Conservation (phyloP, 345 rosid species). For the Aquilaria malaccensis region DNA sequence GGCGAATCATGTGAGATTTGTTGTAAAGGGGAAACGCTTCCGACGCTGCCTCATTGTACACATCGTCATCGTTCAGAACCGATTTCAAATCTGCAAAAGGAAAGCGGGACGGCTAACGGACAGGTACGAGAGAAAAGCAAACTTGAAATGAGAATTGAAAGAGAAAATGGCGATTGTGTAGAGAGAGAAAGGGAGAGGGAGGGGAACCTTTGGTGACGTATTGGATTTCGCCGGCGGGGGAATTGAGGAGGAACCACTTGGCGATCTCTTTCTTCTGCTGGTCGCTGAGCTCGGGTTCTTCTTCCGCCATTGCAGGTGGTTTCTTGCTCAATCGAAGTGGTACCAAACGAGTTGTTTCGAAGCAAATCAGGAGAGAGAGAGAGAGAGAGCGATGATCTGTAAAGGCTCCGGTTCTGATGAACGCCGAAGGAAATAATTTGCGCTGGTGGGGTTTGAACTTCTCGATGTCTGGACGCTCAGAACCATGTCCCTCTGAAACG, state of each 20-base stretch:
- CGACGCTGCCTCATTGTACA: conserved; percentile 65
- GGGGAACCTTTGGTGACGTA: conserved; percentile 79
- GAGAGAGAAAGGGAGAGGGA: not conserved
- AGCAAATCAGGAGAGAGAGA: conserved; percentile 12
- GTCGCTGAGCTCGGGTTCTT: conserved; percentile 48
- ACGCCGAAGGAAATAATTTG: conserved; percentile 8
- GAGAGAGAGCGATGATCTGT: conserved; percentile 12
- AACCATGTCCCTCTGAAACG: too few relatives aligned
- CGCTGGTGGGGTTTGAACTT: conserved; percentile 10
- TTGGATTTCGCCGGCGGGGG: conserved; percentile 97
- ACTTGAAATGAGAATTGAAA: not conserved
- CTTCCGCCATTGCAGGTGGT: conserved; percentile 43
- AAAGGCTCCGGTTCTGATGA: conserved; percentile 12
- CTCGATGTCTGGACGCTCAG: too few relatives aligned
- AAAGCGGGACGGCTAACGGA: conserved; percentile 1
- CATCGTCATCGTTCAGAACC: conserved; percentile 60
- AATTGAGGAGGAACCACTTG: conserved; percentile 94
- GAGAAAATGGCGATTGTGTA: not conserved
- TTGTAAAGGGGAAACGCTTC: conserved; percentile 84
- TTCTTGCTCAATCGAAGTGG: not conserved
- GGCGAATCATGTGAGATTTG: conserved; percentile 88
- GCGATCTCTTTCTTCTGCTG: conserved; percentile 94
- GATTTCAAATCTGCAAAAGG: conserved; percentile 57
- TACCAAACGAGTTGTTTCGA: not conserved
- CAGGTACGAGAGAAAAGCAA: conserved; percentile 13